A percentile compares a stretch with the other conserved stretches of the same genome.
These are phyloP conservation scores for Obba rivulosa DNA, from an alignment of 768 basidiomycete species.

Conservation along the genomic window DNA sequence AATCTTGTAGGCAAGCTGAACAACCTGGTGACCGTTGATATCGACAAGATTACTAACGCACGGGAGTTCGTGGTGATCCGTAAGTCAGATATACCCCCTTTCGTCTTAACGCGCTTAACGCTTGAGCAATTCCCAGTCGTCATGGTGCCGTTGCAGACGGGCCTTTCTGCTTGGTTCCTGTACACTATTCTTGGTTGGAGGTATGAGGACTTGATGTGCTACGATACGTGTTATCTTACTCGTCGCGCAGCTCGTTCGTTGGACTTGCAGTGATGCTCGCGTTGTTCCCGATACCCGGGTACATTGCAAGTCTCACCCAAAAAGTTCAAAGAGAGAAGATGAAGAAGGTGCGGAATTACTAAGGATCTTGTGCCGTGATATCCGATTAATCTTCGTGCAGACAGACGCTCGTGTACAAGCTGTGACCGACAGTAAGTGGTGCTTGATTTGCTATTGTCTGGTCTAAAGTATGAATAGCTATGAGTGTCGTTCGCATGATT, in stretches of 20 bases:
- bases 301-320: conserved; percentile 32
- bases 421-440: conserved; percentile 34
- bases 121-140: conserved; percentile 15
- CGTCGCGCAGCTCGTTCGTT: conserved; percentile 27
- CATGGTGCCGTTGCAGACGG: conserved; percentile 36
- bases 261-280: conserved; percentile 38
- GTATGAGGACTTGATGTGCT: conserved; percentile 33
- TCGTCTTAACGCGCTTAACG: not conserved
- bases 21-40: conserved; percentile 53
- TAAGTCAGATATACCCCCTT: conserved; percentile 1
- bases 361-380: too few relatives aligned
- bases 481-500: conserved; percentile 38
- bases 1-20: conserved; percentile 72
- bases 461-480: conserved; percentile 16
- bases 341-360: conserved; percentile 34
- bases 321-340: conserved; percentile 34
- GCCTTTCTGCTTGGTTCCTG: conserved; percentile 35
- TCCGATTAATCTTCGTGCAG: too few relatives aligned
- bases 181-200: conserved; percentile 42
- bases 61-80: conserved; percentile 20
- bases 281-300: conserved; percentile 38
- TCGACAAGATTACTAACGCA: conserved; percentile 20
- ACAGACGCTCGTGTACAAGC: conserved; percentile 41
- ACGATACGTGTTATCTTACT: conserved; percentile 17
- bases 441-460: not conserved